Base-by-base conservation (phyloP, 331 rosid genomes). In the Acacia pycnantha region DNA sequence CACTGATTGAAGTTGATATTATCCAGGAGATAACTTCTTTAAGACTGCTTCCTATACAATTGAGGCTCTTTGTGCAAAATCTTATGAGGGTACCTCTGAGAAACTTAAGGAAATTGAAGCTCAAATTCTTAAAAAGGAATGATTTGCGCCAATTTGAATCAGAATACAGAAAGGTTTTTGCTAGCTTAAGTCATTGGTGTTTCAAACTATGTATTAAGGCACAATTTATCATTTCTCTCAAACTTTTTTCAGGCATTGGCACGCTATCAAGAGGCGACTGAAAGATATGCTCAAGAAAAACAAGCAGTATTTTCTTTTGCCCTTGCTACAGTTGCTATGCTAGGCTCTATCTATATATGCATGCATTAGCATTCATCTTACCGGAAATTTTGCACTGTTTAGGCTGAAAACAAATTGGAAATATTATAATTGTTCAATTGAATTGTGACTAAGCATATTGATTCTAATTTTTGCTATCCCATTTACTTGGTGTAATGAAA, bases 141-240 rank as follows among this genome's bases (percentile, higher is more conserved):
- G 99, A 96, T 84, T 91, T 96, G 50, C 99, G 98, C 73, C 98
- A 94, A 76, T 96, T 96, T 80, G 99, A 96, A 87, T 68, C 93
- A 12, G 98, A 94, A 85, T 96, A 96, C 77, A 88, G 97, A 82
- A 89, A 91, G 98, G 99, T 96, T 77, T 72, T 64, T 75, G 18
- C 84, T 68, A 22, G 69, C 77, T 62, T 72, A 73, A 68, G 64
- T 22, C 66, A 15, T 53, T 24, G 77, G 51, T 71, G 62, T 76
- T 70, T 77, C 78, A 22, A 27, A 67, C 68, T 86, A 16, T 62
- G 18, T 58, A 26, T 79, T 37, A 79, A 67, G 74, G 65, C 13
- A 26, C 76, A 64, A 51, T 73, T 61, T 40, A 53, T 56, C 69
- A 21, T 76, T 65, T 79, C 71, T 70, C 71, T 70, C 59, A 12